Evolutionary conservation across 2,329 filamentous ascomycete genomes (phyloP), one percentile per base, ranked within the genome.

Genomic region (Geosmithia morbida): DNA sequence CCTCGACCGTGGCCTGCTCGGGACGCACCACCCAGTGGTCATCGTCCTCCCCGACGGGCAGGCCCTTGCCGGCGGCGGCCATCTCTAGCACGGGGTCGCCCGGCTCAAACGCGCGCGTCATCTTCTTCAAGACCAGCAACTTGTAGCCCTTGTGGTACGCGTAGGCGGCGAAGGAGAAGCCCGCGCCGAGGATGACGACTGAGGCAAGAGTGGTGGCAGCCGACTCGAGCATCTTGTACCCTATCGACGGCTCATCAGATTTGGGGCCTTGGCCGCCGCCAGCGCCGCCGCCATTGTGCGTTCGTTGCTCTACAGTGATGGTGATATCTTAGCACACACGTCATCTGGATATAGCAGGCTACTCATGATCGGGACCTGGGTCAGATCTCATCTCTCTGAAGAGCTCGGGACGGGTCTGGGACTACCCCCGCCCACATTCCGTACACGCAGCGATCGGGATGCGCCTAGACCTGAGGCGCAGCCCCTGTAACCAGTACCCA

Each of bases 71-170:
- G 51, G 74, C 69, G 22, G 84, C 83, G 2, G 87, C 87, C 43
- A 95, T 69, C 49, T 85, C 89, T 17, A 90, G 77, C 22, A 90
- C 87, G 1, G 88, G 89, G 60, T 98, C 92, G 11, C 92, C 92
- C 1, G 89, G 88, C 49, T 84, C 75, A 63, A 98, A 98, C 20
- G 92, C 92, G 55, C 85, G 83, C 54, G 85, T 79, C 72, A 98
- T 97, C 66, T 98, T 98, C 53, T 81, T 69, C n/a, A 97, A 69
- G 26, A 97, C 87, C 48, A 94, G 67, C 64, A 82, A 75, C 67
- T 98, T 98, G 75, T 98, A 97, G 60, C 76, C 79, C 56, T 75
- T 79, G 62, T 92, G 85, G 60, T 92, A 94, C 44, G 74, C 72
- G 61, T 86, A 90, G 20, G 83, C 87, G 7, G 85, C 84, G 20